Evolutionary conservation across 176 grass and related monocot species (phyloP).

Genomic region (Areca catechu): DNA sequence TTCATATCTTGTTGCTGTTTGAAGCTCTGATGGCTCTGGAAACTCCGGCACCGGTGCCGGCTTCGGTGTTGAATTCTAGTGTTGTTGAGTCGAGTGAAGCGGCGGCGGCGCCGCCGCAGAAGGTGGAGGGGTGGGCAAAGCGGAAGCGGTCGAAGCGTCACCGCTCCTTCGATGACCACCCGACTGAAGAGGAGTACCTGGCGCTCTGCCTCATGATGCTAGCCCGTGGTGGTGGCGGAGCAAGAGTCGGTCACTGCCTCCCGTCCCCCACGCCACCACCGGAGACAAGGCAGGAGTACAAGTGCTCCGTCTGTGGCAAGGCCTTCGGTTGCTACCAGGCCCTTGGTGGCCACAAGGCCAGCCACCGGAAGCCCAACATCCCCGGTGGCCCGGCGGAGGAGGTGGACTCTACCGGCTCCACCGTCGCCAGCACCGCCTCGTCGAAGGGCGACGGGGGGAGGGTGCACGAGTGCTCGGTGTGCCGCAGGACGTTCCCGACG

Average conservation of each 20-base stretch:
- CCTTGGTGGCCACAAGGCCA: conserved; percentile 22
- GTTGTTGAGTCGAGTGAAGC: too few species aligned
- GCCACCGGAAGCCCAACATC: conserved; percentile 2
- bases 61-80: too few species aligned
- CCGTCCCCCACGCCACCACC: not conserved
- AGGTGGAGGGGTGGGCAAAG: conserved; percentile 2
- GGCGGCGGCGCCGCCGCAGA: not conserved
- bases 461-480: conserved; percentile 11
- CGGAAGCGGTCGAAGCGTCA: conserved; percentile 10
- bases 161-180: not conserved
- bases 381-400: not conserved
- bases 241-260: not conserved
- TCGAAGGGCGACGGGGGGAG: not conserved
- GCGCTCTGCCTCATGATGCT: conserved; percentile 16
- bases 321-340: conserved; percentile 14
- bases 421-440: not conserved
- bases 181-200: not conserved
- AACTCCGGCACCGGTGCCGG: too few species aligned
- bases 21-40: too few species aligned
- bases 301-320: conserved; percentile 16
- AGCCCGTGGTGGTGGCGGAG: not conserved
- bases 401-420: not conserved
- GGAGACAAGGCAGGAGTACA: not conserved
- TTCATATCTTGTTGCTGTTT: too few species aligned
- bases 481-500: conserved; percentile 9